Evolutionary conservation across 164 flowering plant genomes (phyloP).

Genomic region (Macadamia tetraphylla): DNA sequence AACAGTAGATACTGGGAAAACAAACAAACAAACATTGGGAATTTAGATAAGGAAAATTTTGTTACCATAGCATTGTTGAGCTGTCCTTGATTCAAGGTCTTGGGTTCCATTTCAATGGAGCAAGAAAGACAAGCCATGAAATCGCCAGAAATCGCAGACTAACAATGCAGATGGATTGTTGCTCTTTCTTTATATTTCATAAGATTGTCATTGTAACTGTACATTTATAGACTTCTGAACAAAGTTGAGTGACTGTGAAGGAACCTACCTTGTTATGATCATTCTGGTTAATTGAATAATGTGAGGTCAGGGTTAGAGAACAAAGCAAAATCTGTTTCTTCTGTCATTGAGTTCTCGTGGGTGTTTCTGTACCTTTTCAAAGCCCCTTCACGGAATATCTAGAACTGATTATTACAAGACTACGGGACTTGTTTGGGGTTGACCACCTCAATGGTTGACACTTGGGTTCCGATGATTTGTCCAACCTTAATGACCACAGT

Average conservation of each 20-base stretch:
- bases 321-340: too few relatives aligned
- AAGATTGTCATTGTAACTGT: too few relatives aligned
- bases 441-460: too few relatives aligned
- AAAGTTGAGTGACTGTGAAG: too few relatives aligned
- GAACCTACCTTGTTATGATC: too few relatives aligned
- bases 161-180: too few relatives aligned
- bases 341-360: slow-evolving; percentile 8
- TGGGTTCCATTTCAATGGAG: slow-evolving; percentile 62
- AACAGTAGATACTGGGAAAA: too few relatives aligned
- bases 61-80: slow-evolving; percentile 49
- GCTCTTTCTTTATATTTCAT: too few relatives aligned
- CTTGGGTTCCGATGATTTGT: too few relatives aligned
- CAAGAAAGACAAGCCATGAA: slow-evolving; percentile 44
- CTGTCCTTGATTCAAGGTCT: slow-evolving; percentile 44
- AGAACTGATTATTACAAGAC: background rate
- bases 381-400: background rate
- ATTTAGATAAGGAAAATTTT: background rate
- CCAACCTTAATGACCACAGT: too few relatives aligned
- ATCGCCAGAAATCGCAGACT: background rate
- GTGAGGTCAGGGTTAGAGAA: too few relatives aligned
- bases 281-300: background rate
- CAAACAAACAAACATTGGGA: background rate
- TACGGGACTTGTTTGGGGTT: background rate
- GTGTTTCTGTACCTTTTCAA: slow-evolving; percentile 2
- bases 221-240: too few relatives aligned